phyloP scores from a whole-genome alignment of 129 eudicot species.

The Flaveria trinervia region DNA sequence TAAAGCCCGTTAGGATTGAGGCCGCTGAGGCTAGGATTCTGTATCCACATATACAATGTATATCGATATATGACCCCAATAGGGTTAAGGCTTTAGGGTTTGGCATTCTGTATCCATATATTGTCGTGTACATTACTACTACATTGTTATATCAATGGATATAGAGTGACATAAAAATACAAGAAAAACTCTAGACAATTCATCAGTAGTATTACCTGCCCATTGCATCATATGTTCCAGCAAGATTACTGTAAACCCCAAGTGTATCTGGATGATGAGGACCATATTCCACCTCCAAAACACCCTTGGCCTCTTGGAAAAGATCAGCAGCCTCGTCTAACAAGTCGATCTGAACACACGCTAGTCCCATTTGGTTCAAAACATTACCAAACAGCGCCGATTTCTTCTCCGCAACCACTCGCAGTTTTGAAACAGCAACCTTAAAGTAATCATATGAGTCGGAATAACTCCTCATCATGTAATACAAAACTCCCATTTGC shows the following conservation, averaged over 20 bases:
- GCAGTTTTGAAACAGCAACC: conserved; percentile 55
- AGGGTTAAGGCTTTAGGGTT: too few relatives aligned
- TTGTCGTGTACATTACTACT: too few relatives aligned
- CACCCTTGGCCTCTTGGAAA: conserved; percentile 78
- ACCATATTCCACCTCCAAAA: conserved; percentile 82
- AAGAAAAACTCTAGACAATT: background rate
- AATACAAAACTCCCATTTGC: conserved; percentile 79
- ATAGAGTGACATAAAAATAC: background rate
- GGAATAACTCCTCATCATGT: conserved; percentile 53
- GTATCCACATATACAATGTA: too few relatives aligned
- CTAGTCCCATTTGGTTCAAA: conserved; percentile 86
- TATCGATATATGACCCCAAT: too few relatives aligned
- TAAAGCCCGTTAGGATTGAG: background rate
- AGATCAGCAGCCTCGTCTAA: conserved; percentile 85
- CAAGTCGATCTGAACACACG: conserved; percentile 62
- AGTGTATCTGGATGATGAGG: conserved; percentile 82
- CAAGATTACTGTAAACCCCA: conserved; percentile 88
- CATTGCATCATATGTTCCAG: conserved; percentile 96
- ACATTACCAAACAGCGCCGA: conserved; percentile 68
- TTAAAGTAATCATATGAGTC: conserved; percentile 70
- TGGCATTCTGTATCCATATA: background rate
- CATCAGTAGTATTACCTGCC: conserved; percentile 55
- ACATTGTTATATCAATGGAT: background rate
- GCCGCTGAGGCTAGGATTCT: too few relatives aligned
- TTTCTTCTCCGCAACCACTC: conserved; percentile 68